phyloP scores from a whole-genome alignment of 2,329 filamentous ascomycete species.

The Claviceps purpurea region DNA sequence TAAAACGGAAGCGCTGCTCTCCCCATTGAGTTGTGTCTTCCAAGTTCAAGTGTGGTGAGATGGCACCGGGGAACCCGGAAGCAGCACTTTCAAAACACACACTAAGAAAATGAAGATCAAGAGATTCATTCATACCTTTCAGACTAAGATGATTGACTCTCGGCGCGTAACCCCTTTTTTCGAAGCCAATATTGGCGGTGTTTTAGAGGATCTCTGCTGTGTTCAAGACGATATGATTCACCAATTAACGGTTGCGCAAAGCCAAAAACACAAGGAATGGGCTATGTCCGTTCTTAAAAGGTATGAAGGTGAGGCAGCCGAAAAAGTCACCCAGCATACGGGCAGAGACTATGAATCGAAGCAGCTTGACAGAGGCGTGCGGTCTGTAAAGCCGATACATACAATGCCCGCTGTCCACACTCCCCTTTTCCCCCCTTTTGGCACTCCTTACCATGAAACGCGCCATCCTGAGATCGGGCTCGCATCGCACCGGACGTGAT shows the following conservation, averaged over 20 bases:
- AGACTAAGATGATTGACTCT: background rate
- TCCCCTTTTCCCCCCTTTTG: background rate
- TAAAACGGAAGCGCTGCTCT: background rate
- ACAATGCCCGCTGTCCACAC: background rate
- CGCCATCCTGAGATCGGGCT: background rate
- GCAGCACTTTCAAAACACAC: background rate
- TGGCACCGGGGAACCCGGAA: background rate
- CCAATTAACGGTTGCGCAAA: background rate
- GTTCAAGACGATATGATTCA: slow-evolving; percentile 1
- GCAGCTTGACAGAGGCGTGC: background rate
- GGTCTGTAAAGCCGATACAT: background rate
- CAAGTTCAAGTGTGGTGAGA: background rate
- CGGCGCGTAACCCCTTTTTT: background rate
- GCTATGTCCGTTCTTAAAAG: background rate
- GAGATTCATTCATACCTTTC: slow-evolving; percentile 1
- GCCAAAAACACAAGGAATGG: background rate
- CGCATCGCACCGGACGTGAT: background rate
- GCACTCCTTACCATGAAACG: background rate
- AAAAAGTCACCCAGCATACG: background rate
- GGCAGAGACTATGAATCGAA: background rate
- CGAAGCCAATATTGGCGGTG: background rate
- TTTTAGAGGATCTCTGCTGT: background rate
- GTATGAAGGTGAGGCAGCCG: background rate
- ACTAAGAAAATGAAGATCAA: background rate
- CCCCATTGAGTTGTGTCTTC: background rate